Evolutionary conservation across 1,284 basidiomycete species (phyloP), one percentile per base, ranked within the genome.

Genomic region (Gymnopus androsaceus): DNA sequence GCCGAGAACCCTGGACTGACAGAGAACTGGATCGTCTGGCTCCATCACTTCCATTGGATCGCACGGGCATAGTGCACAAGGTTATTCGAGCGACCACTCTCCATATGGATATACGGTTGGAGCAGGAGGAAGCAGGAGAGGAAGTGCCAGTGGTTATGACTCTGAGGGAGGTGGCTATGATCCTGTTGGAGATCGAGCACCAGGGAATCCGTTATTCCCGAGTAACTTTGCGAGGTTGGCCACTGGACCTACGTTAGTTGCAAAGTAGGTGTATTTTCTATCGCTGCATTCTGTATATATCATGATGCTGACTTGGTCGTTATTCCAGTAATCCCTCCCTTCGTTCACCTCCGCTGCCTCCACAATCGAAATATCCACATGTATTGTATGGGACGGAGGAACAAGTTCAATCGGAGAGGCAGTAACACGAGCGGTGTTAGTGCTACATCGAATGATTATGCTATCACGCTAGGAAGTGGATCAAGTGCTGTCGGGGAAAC

Each of bases 171-270:
- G n/a, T n/a, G n/a, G 53, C 2, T 60, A 60, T 31, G 69, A 79
- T 61, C 69, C 69, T 4, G 69, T 77, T 3, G 79, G 75, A 12
- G 83, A 87, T 62, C 77, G 85, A 14, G 71, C 70, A 1, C 79
- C 83, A 1, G 85, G 85, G 0, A 80, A 83, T 59, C 87, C 87
- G 8, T 69, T 88, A 11, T 89, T 89, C 69, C 85, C 83, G 9
- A 84, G 76, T 57, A 82, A 78, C 66, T 89, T 89, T 68, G 80
- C 86, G 37, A 76, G 80, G 55, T 69, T 89, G 58, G 78, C 81
- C 25, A 61, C 76, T 19, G 77, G 76, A 25, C 85, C 85, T 34
- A 85, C 84, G 12, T 69, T 88, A 62, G 70, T 73, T 15, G 76
- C 79, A 19, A 82, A 79, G 84, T 85, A 63, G 61, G 78, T 65